These are phyloP conservation scores for Tylopilus vinaceipallidus DNA, from an alignment of 768 basidiomycete species.

Conservation along the genomic window DNA sequence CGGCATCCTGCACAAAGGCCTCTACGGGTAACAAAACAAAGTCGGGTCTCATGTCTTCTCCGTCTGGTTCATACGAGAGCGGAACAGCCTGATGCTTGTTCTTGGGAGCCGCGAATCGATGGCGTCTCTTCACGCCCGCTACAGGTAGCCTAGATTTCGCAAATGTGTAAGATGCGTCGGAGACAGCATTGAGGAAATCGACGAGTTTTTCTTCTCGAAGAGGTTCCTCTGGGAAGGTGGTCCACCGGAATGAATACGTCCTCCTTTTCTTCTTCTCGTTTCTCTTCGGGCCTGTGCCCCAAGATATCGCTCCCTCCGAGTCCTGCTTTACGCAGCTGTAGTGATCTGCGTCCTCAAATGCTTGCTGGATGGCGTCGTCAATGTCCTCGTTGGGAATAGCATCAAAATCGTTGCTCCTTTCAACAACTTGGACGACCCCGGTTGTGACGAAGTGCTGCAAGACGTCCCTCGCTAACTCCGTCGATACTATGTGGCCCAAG, in stretches of 20 bases:
- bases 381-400: no score
- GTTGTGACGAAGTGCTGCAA: background rate
- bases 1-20: slow-evolving; percentile 3
- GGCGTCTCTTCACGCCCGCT: background rate
- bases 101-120: slow-evolving; percentile 6
- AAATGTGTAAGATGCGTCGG: slow-evolving; percentile 1
- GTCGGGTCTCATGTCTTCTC: background rate
- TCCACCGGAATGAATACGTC: no score
- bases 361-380: no score
- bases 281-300: no score
- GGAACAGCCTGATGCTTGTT: background rate
- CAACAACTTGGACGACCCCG: no score
- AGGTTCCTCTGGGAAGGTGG: no score
- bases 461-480: background rate
- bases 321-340: no score
- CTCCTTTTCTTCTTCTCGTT: no score
- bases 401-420: background rate
- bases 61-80: background rate
- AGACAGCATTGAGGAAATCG: slow-evolving; percentile 4
- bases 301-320: no score
- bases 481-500: slow-evolving; percentile 4
- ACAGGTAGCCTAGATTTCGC: background rate
- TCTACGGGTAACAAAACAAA: slow-evolving; percentile 14
- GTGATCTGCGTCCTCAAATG: no score
- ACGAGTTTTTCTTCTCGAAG: slow-evolving; percentile 2